phyloP scores from a whole-genome alignment of 305 asterid genomes.

The Galium porrigens region DNA sequence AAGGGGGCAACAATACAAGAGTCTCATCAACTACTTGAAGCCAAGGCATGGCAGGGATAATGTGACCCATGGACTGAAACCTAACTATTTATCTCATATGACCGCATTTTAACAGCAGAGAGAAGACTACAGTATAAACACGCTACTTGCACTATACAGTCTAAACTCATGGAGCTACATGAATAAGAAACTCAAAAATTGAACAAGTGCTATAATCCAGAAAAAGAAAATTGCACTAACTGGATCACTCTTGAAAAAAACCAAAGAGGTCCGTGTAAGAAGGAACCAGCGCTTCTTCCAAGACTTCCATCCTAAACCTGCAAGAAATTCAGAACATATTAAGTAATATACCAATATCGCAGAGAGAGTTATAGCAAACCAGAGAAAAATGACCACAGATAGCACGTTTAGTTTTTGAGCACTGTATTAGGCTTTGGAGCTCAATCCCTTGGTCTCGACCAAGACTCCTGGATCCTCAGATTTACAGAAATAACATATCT shows the following conservation, averaged over 20 bases:
- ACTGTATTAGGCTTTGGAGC: not conserved
- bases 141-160: not conserved
- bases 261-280: slow-evolving; percentile 89
- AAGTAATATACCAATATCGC: slow-evolving; percentile 16
- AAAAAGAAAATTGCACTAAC: slow-evolving; percentile 34
- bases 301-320: slow-evolving; percentile 95
- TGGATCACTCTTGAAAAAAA: slow-evolving; percentile 85
- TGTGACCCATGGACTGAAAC: not conserved
- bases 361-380: slow-evolving; percentile 13
- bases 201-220: not conserved
- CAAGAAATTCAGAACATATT: slow-evolving; percentile 21
- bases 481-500: not conserved
- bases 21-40: not conserved
- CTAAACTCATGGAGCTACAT: not conserved
- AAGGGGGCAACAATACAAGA: not conserved
- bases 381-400: slow-evolving; percentile 10
- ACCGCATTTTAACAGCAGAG: not conserved
- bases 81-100: not conserved
- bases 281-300: slow-evolving; percentile 97
- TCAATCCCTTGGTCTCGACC: not conserved
- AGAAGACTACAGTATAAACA: not conserved
- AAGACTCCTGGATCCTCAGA: not conserved
- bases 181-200: not conserved
- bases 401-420: slow-evolving; percentile 1
- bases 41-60: not conserved